phyloP scores from a whole-genome alignment of 2,329 filamentous ascomycete species.

The Apiospora saccharicola region DNA sequence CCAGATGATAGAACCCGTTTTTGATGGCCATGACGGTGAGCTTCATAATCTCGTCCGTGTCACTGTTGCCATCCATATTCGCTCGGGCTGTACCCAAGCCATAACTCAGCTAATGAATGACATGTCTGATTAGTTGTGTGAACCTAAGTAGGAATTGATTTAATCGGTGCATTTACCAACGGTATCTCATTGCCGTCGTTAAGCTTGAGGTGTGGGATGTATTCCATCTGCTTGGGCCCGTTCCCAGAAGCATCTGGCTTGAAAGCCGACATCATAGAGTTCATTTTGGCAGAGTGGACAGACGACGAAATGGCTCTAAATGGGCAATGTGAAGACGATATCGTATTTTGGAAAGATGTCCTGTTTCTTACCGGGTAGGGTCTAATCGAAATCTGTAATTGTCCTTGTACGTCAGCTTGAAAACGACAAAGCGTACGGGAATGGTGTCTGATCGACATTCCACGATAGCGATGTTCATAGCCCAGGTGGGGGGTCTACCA shows the following conservation, averaged over 20 bases:
- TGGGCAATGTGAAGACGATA: not conserved
- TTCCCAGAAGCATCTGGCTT: conserved; percentile 49
- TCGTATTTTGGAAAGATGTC: not conserved
- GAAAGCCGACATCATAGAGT: conserved; percentile 50
- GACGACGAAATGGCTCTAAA: not conserved
- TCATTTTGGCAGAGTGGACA: conserved; percentile 43
- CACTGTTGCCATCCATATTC: conserved; percentile 58
- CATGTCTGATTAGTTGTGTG: not conserved
- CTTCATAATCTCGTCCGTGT: conserved; percentile 61
- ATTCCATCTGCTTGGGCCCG: conserved; percentile 49
- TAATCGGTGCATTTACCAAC: conserved; percentile 55
- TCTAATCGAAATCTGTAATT: not conserved
- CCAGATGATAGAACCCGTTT: conserved; percentile 75
- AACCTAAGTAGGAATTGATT: conserved; percentile 8
- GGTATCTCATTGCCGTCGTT: conserved; percentile 79
- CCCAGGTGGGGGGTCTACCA: not conserved
- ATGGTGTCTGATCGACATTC: conserved; percentile 6
- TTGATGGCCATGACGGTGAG: conserved; percentile 68
- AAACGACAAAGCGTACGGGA: not conserved
- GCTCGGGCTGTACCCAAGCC: conserved; percentile 74
- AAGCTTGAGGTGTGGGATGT: conserved; percentile 68
- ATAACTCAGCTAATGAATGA: conserved; percentile 64
- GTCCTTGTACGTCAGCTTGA: not conserved
- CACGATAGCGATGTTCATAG: not conserved
- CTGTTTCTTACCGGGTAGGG: not conserved